Percentiles rank a stretch among this genome's conserved stretches.
Evolutionary conservation across 2,329 filamentous ascomycete genomes (phyloP).

Genomic region (Didymellaceae sp.): DNA sequence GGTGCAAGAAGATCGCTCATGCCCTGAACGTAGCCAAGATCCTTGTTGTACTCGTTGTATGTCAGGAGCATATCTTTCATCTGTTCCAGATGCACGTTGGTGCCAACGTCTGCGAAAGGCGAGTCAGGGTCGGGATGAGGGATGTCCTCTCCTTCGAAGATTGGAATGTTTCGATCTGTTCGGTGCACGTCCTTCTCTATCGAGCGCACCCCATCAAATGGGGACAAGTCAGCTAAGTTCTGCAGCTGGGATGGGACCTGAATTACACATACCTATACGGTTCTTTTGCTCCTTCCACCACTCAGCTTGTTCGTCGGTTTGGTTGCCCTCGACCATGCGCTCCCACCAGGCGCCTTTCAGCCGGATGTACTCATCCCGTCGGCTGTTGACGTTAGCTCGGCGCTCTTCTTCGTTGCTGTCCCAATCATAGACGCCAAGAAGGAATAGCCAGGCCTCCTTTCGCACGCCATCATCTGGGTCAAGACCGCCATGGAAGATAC

Average conservation of each 20-base stretch:
- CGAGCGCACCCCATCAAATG: conserved; percentile 61
- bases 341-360: conserved; percentile 98
- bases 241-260: background rate
- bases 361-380: conserved; percentile 91
- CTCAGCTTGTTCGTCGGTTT: conserved; percentile 81
- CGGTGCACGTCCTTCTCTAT: conserved; percentile 98
- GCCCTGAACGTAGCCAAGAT: conserved; percentile 95
- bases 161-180: conserved; percentile 91
- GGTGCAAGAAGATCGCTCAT: conserved; percentile 98
- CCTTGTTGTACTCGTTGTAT: conserved; percentile 97
- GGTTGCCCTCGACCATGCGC: conserved; percentile 80
- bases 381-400: conserved; percentile 79
- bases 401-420: conserved; percentile 86
- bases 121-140: conserved; percentile 96
- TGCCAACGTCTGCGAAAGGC: conserved; percentile 89
- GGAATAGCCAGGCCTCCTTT: conserved; percentile 95
- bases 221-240: conserved; percentile 54
- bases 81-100: conserved; percentile 97
- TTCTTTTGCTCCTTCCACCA: conserved; percentile 96
- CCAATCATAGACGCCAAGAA: conserved; percentile 93
- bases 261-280: conserved; percentile 78
- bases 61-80: conserved; percentile 99
- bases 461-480: conserved; percentile 88
- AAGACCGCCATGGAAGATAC: conserved; percentile 94
- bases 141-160: conserved; percentile 95